Base-by-base conservation (phyloP, 345 rosid genomes). In the Citrus sp. region DNA sequence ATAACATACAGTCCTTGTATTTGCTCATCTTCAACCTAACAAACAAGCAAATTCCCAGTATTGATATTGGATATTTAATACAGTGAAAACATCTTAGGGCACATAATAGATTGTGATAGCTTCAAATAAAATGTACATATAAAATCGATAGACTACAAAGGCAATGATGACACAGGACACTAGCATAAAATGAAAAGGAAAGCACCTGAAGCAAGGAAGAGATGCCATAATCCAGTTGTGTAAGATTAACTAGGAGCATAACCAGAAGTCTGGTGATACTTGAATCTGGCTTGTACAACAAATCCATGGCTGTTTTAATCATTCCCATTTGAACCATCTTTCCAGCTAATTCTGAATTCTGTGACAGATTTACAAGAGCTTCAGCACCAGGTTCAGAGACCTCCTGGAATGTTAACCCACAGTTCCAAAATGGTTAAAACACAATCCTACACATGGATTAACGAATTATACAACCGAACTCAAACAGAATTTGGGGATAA, bases 301-400 rank as follows among this genome's bases (percentile, higher is more conserved):
- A 76, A 75, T 91, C 94, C 94, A 92, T 92, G 10, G 85, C 89
- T 25, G 88, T 83, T 81, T 81, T 85, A 60, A 91, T 83, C 84
- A 92, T 81, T 61, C 91, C 96, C 84, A 87, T 84, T 35, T 73
- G 82, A 80, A 90, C 88, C 96, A 95, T 92, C 85, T 87, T 91
- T 21, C 82, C 72, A 60, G 94, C 92, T 78, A 95, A 76, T 67
- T 80, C 85, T 14, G 89, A 84, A 85, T 88, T 87, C 85, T 88
- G 97, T 0, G 99, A 93, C 73, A 95, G 93, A 85, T 95, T 93
- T 28, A 95, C 92, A 75, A 95, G 94, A 80, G 96, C 96, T 79
- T 92, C 90, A 32, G 92, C 94, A 1, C 94, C 93, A 60, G 98
- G 97, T 85, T 95, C 97, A 27, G 97, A 88, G 32, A 92, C 91